Percentiles rank a stretch among this genome's conserved stretches.
These are phyloP conservation scores for Tolypocladium paradoxum DNA, from an alignment of 2,329 filamentous ascomycete species.

Conservation along the genomic window DNA sequence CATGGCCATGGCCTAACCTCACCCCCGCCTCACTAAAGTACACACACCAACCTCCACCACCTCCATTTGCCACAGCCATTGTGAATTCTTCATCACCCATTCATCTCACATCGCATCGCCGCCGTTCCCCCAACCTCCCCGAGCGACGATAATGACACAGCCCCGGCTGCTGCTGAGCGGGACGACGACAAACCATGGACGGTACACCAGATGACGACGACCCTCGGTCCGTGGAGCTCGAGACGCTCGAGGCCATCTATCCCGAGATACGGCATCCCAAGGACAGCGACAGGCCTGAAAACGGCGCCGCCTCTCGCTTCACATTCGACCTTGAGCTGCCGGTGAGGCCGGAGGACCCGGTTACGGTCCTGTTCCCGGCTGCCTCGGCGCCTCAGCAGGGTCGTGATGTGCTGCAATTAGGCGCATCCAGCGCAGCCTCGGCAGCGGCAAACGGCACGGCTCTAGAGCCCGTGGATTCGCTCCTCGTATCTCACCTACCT, in stretches of 20 bases:
- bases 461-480: slow-evolving; percentile 27
- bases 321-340: slow-evolving; percentile 46
- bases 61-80: neutral
- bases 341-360: slow-evolving; percentile 40
- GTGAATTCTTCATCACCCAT: neutral
- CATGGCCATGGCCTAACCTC: neutral
- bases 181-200: slow-evolving; percentile 20
- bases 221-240: slow-evolving; percentile 46
- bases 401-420: neutral
- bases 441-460: slow-evolving; percentile 1
- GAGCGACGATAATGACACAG: slow-evolving; percentile 2
- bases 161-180: neutral
- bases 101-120: neutral
- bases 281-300: neutral
- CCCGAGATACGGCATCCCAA: slow-evolving; percentile 46
- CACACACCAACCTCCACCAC: neutral
- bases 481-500: slow-evolving; percentile 46
- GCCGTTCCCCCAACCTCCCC: neutral
- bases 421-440: neutral
- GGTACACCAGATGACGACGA: slow-evolving; percentile 41
- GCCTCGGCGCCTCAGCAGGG: slow-evolving; percentile 15
- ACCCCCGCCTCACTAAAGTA: neutral
- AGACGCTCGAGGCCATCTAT: slow-evolving; percentile 52
- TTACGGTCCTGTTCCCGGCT: slow-evolving; percentile 48
- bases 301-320: slow-evolving; percentile 27